Evolutionary conservation across 306 rosid species (phyloP), one percentile per base, ranked within the genome.

Genomic region (Cucurbita moschata): DNA sequence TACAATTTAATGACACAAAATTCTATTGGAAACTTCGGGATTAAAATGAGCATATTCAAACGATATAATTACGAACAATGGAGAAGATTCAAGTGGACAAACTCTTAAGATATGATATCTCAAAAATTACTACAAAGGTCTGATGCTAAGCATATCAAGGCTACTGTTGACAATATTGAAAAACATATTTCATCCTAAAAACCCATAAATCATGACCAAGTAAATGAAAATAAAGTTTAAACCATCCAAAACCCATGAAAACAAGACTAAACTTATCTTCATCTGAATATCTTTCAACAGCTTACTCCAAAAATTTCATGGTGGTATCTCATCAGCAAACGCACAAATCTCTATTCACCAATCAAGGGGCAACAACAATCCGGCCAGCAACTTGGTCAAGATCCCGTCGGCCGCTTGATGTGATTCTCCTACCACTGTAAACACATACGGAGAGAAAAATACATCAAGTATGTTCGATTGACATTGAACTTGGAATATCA

Each of bases 361-460:
- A 43, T 85, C 83, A 83, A 42, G 81, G 84, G 16, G 87, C 78
- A 64, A 86, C 79, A 26, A 82, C 86, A 30, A 86, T 86, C n/a
- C 87, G 66, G 15, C 90, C 90, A 16, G 90, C 87, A 79, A 86
- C 90, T 81, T 86, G 90, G 60, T 86, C 90, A 19, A 86, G 90
- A 62, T 86, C 90, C 51, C 90, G 79, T 66, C 76, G 86, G 4
- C 89, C 89, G 0, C 30, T 76, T 3, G 90, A 81, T 3, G 90
- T 86, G 79, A 86, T 86, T 80, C 23, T 86, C 76, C 90, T 81
- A 8, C 90, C 90, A 13, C 90, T 86, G 82, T 56, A 71, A 58
- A 55, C 16, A 8, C 56, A 64, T 40, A 39, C 37, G 0, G 26
- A 52, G 51, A 64, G 16, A 64, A 43, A 11, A 18, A n/a, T 12